Evolutionary conservation across 306 rosid genomes (phyloP), one percentile per base, ranked within the genome.

Genomic region (Corylus avellana): DNA sequence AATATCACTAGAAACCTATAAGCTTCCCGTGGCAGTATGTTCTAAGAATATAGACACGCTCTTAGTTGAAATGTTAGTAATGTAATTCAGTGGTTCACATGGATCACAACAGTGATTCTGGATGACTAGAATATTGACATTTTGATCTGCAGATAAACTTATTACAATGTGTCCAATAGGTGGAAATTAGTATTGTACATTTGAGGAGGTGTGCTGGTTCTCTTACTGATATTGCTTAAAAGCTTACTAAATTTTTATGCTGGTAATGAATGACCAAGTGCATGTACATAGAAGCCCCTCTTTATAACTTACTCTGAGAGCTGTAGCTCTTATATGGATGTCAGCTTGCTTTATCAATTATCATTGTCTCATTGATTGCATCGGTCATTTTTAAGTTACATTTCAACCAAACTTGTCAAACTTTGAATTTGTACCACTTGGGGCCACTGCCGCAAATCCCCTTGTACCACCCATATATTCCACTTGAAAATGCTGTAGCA

Each of bases 51-150:
- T 47, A 50, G 49, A 6, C 1, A 17, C 35, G 53, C 27, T 68
- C 20, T 47, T 67, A 16, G 76, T 68, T 77, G 4, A n/a, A 37
- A 16, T 47, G 46, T 72, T 77, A 64, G 35, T 50, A 18, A 22
- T 61, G 47, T 22, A 35, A 54, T 44, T 62, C 49, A 42, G 50
- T 12, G 17, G 16, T 61, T 14, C 17, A 16, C 18, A 29, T 8
- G 35, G 70, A 4, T 14, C n/a, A 4, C 18, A 17, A n/a, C 4
- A 20, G 18, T 46, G 42, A 63, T 51, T 79, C 22, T 27, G 44
- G 57, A 72, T 79, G 64, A 54, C 80, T 17, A 56, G 27, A 27
- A 46, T 32, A 50, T 12, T 79, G 46, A 8, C 9, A 10, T 13
- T 20, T 42, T 32, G 37, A 48, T 12, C 67, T 48, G 27, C 8